Percentiles rank a stretch among this genome's conserved stretches.
Conservation (phyloP, 495 filamentous ascomycete genomes). For the Penicillium tannophilum region DNA sequence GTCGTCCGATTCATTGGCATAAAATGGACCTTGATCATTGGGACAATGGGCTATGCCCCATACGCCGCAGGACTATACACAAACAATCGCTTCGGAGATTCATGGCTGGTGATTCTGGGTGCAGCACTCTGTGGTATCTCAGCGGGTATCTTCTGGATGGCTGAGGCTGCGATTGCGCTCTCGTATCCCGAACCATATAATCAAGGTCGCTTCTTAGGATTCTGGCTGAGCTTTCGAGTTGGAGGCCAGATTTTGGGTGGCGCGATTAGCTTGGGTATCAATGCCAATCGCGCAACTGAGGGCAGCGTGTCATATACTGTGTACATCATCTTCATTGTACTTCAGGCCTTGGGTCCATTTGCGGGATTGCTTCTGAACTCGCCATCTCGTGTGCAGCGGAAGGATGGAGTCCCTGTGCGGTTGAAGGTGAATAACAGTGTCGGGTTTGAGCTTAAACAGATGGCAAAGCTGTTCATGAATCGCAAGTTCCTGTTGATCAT, state of each 20-base stretch:
- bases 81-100: slow-evolving; percentile 64
- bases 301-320: slow-evolving; percentile 65
- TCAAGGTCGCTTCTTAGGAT: slow-evolving; percentile 58
- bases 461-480: slow-evolving; percentile 50
- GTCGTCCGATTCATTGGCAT: slow-evolving; percentile 63
- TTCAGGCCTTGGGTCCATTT: slow-evolving; percentile 60
- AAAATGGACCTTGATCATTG: slow-evolving; percentile 64
- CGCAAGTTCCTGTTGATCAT: slow-evolving; percentile 58
- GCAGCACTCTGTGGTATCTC: slow-evolving; percentile 66
- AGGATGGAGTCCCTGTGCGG: slow-evolving; percentile 55
- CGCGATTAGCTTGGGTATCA: slow-evolving; percentile 63
- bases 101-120: slow-evolving; percentile 65
- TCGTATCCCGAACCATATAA: slow-evolving; percentile 66
- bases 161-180: slow-evolving; percentile 66
- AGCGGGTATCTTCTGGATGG: slow-evolving; percentile 69
- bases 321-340: slow-evolving; percentile 61
- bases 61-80: slow-evolving; percentile 67
- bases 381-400: slow-evolving; percentile 57
- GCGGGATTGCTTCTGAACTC: slow-evolving; percentile 55
- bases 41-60: slow-evolving; percentile 66
- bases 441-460: slow-evolving; percentile 54
- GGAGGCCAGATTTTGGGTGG: slow-evolving; percentile 66
- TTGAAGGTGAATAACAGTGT: slow-evolving; percentile 49
- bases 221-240: slow-evolving; percentile 64
- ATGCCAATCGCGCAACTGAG: slow-evolving; percentile 50